Evolutionary conservation across 1,139 yeast genomes (phyloP), one percentile per base, ranked within the genome.

Genomic region (Blastobotrys aristatus): DNA sequence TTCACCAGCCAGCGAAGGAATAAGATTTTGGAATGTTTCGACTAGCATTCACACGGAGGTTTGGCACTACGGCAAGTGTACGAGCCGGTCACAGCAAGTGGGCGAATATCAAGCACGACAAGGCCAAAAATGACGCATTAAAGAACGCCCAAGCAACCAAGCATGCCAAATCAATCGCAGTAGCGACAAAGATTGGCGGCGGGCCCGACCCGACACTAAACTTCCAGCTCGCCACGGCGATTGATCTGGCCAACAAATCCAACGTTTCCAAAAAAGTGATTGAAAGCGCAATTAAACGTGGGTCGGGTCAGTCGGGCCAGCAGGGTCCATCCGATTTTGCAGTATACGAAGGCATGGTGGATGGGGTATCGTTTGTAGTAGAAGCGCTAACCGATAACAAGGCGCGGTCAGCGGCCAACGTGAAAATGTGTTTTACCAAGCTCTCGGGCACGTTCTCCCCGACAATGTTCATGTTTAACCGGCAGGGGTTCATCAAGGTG

Each of bases 51-150:
- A n/a, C n/a, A n/a, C n/a, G n/a, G n/a, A n/a, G n/a, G n/a, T n/a
- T n/a, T n/a, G n/a, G n/a, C n/a, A n/a, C n/a, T n/a, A n/a, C n/a
- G n/a, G n/a, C n/a, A n/a, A n/a, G n/a, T 20, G 8, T n/a, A 20
- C 38, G 18, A 17, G 40, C 52, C 2, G 96, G 98, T 0, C 98
- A 92, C 65, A 84, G 87, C 37, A 92, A 90, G 67, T 92, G 98
- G 98, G 87, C 95, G 39, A 88, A 87, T 47, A 92, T 92, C 56
- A 83, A 89, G 61, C 97, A 89, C 61, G 95, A 87, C 63, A 92
- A 92, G 68, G 95, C 95, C 49, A 87, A 88, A 55, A 88, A 89
- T 61, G 98, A 92, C 66, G 87, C 90, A 14, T 80, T 77, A 53
- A 79, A 79, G 60, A 82, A 88, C 49, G 77, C 80, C 50, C 73